A percentile compares a stretch with the other conserved stretches of the same genome.
Conservation (phyloP, 2,329 filamentous ascomycete genomes). For the Penicillium occitanis region DNA sequence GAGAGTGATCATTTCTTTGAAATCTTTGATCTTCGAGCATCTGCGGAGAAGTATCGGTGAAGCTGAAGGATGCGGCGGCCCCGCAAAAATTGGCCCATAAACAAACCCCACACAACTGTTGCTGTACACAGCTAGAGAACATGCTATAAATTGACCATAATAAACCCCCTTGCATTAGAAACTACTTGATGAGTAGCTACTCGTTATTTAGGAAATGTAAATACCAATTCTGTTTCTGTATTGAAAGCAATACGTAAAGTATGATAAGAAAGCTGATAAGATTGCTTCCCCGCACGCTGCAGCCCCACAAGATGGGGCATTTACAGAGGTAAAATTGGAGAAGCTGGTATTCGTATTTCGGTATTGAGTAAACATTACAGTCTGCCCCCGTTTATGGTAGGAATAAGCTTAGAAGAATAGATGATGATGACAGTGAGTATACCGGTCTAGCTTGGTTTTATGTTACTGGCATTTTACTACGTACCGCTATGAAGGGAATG, state of each 20-base stretch:
- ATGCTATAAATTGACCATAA: neutral
- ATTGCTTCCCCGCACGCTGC: constrained; percentile 5
- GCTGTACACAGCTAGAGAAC: neutral
- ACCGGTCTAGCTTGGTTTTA: neutral
- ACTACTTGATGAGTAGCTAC: neutral
- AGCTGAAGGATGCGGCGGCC: neutral
- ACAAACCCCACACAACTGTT: neutral
- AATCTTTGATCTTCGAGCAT: neutral
- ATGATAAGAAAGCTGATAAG: neutral
- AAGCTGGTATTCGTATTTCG: constrained; percentile 9
- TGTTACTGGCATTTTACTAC: neutral
- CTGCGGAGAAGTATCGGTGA: constrained; percentile 5
- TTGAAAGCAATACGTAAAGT: neutral
- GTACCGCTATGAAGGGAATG: neutral
- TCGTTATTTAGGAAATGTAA: neutral
- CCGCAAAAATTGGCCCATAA: neutral
- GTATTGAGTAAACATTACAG: neutral
- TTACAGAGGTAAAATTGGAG: constrained; percentile 1
- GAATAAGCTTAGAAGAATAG: neutral
- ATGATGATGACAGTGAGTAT: neutral
- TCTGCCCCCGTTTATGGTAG: neutral
- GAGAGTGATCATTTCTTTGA: constrained; percentile 2
- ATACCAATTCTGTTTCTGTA: neutral
- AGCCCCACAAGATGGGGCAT: constrained; percentile 11
- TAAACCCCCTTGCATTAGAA: neutral